These are phyloP conservation scores for Curvularia lunata DNA, from an alignment of 2,329 filamentous ascomycete species.

Conservation along the genomic window DNA sequence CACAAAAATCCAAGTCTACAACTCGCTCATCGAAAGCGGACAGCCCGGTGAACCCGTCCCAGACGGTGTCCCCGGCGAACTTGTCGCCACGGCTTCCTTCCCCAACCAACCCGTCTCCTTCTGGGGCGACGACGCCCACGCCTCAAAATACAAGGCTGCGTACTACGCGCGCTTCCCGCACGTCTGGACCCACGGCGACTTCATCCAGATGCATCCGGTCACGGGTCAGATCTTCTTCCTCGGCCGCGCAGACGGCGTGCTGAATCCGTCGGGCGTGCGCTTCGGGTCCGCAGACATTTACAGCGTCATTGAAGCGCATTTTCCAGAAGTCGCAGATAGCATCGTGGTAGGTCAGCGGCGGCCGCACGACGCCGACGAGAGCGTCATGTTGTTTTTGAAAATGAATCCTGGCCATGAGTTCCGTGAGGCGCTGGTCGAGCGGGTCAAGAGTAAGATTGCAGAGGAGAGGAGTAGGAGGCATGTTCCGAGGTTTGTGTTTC, in stretches of 20 bases:
- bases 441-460: conserved; percentile 69
- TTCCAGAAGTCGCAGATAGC: conserved; percentile 71
- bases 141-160: conserved; percentile 53
- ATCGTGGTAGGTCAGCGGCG: conserved; percentile 80
- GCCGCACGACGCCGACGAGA: conserved; percentile 63
- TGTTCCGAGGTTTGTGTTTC: conserved; percentile 79
- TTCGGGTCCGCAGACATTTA: conserved; percentile 86
- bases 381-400: conserved; percentile 64
- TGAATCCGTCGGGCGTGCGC: conserved; percentile 79
- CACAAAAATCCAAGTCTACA: conserved; percentile 65
- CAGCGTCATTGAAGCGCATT: conserved; percentile 70
- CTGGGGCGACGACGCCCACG: conserved; percentile 52
- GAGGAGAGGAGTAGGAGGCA: conserved; percentile 73
- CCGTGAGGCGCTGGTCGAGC: conserved; percentile 55
- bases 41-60: conserved; percentile 59
- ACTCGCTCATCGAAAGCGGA: conserved; percentile 56
- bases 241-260: conserved; percentile 75
- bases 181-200: conserved; percentile 86
- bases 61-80: conserved; percentile 73
- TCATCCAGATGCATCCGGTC: conserved; percentile 71
- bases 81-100: conserved; percentile 73
- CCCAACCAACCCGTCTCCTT: conserved; percentile 72
- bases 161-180: conserved; percentile 58
- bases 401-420: conserved; percentile 62
- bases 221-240: conserved; percentile 72